A percentile compares a stretch with the other conserved stretches of the same genome.
Conservation (phyloP, 257 asterid genomes). For the Gentiana straminea region DNA sequence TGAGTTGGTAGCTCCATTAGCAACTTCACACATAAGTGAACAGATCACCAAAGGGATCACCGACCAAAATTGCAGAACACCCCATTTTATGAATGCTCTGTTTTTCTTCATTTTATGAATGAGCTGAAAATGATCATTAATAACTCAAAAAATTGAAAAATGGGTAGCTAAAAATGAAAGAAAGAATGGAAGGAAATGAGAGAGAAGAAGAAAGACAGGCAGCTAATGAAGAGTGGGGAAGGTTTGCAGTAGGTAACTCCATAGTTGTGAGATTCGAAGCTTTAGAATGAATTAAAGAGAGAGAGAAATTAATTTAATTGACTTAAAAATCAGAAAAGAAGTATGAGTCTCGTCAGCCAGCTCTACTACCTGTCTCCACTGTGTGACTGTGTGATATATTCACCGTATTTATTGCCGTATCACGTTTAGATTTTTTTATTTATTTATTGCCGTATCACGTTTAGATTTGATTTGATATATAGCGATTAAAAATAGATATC, state of each 20-base stretch:
- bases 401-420: not conserved
- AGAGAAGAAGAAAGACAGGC: conserved; percentile 1
- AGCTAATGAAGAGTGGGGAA: conserved; percentile 14
- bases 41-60: conserved; percentile 26
- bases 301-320: conserved; percentile 16
- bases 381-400: conserved; percentile 1
- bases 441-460: no score
- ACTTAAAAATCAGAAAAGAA: no score
- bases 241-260: conserved; percentile 34
- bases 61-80: conserved; percentile 7
- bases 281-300: conserved; percentile 22
- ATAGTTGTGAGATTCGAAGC: conserved; percentile 63
- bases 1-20: conserved; percentile 51
- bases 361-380: not conserved
- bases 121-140: conserved; percentile 1
- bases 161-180: not conserved
- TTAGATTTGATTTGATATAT: no score
- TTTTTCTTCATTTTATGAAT: conserved; percentile 1
- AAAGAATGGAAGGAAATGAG: conserved; percentile 10
- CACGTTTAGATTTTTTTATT: no score
- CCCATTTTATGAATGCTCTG: conserved; percentile 6
- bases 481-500: no score
- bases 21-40: conserved; percentile 19
- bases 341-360: not conserved
- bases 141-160: not conserved